phyloP scores from a whole-genome alignment of 192 early-diverging fungal genomes.

The Coemansia sp. region DNA sequence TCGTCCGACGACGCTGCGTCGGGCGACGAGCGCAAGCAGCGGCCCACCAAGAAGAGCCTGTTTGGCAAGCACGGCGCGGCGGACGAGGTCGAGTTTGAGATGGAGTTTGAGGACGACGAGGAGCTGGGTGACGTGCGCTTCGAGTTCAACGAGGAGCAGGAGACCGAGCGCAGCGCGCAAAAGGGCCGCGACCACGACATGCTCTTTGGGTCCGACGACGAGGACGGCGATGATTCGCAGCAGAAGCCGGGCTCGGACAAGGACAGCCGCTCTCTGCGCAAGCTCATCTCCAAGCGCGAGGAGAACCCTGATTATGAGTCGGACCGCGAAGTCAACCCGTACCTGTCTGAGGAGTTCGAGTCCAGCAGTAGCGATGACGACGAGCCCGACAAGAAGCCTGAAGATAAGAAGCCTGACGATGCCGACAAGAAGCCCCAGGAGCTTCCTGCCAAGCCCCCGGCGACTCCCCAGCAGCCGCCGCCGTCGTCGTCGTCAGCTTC shows the following conservation, averaged over 20 bases:
- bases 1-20: constrained; percentile 50
- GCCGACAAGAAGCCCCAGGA: constrained; percentile 1
- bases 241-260: constrained; percentile 25
- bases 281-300: constrained; percentile 59
- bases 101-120: constrained; percentile 78
- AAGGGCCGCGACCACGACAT: constrained; percentile 8
- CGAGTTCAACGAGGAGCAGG: constrained; percentile 63
- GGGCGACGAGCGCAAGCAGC: background rate
- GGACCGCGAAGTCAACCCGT: constrained; percentile 37
- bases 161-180: constrained; percentile 52
- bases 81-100: constrained; percentile 74
- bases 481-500: background rate
- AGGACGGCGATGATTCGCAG: constrained; percentile 17
- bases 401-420: too few relatives aligned
- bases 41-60: constrained; percentile 22
- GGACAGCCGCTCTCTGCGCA: constrained; percentile 52
- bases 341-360: constrained; percentile 35
- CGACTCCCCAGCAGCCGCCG: background rate
- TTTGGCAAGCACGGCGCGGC: constrained; percentile 51
- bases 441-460: background rate
- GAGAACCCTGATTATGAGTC: constrained; percentile 42
- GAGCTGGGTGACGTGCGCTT: constrained; percentile 61
- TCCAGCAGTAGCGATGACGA: constrained; percentile 30
- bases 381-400: constrained; percentile 24
- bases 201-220: constrained; percentile 18